A percentile compares a stretch with the other conserved stretches of the same genome.
These are phyloP conservation scores for Colletotrichum tabaci DNA, from an alignment of 2,329 filamentous ascomycete species.

Conservation along the genomic window DNA sequence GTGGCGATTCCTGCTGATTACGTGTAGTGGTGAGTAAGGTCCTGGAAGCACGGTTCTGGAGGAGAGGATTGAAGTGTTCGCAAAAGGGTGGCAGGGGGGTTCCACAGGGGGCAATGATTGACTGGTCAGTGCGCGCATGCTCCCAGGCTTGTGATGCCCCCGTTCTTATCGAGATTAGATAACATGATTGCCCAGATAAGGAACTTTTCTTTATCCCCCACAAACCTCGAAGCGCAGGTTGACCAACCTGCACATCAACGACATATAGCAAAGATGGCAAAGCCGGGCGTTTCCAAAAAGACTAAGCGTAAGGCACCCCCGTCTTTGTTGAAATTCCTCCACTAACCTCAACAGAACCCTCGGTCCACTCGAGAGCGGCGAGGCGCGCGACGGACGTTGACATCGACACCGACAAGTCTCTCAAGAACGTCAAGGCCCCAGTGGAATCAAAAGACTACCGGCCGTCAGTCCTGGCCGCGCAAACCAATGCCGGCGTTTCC, in stretches of 20 bases:
- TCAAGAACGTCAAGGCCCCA: conserved; percentile 72
- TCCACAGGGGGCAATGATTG: conserved; percentile 32
- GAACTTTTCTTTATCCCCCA: conserved; percentile 42
- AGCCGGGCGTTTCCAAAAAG: conserved; percentile 48
- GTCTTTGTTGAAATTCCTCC: background rate
- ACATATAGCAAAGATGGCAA: conserved; percentile 42
- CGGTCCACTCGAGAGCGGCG: conserved; percentile 81
- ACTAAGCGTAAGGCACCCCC: conserved; percentile 46
- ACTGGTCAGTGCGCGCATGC: conserved; percentile 30
- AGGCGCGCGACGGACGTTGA: conserved; percentile 80
- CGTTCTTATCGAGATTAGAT: conserved; percentile 39
- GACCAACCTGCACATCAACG: conserved; percentile 19
- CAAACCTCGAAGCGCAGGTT: conserved; percentile 7
- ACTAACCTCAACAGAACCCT: conserved; percentile 64
- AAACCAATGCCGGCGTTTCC: conserved; percentile 75
- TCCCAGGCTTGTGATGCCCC: conserved; percentile 27
- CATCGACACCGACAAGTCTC: conserved; percentile 80
- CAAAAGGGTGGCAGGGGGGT: conserved; percentile 19
- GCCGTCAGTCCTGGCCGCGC: conserved; percentile 78
- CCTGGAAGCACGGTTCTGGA: conserved; percentile 22
- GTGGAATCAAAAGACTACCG: conserved; percentile 63
- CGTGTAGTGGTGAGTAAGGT: conserved; percentile 34
- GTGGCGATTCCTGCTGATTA: conserved; percentile 34
- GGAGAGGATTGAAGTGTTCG: conserved; percentile 17
- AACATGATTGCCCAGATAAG: conserved; percentile 33